Base-by-base conservation (phyloP, 208 protist species). In the Trypanosoma avium region DNA sequence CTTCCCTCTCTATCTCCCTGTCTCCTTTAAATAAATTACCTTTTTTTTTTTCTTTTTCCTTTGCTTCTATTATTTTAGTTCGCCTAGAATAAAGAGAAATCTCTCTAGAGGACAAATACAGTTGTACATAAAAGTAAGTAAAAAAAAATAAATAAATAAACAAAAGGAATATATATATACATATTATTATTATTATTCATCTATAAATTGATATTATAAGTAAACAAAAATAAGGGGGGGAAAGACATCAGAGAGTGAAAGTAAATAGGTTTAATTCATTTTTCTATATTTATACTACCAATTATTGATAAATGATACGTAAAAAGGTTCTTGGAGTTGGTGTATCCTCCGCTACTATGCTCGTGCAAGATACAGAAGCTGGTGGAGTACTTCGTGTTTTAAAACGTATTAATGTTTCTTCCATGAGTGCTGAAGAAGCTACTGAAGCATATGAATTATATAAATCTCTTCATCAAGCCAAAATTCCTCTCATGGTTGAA, bases 261-360 rank as follows among this genome's bases (percentile, higher is more conserved):
- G n/a, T n/a, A n/a, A n/a, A n/a, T n/a, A n/a, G n/a, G n/a, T n/a
- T n/a, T n/a, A n/a, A n/a, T n/a, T n/a, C n/a, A n/a, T n/a, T n/a
- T n/a, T n/a, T n/a, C n/a, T n/a, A 29, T 29, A 21, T 6, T 62
- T 45, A 49, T 36, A 42, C n/a, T 22, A 38, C 1, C 6, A 38
- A 5, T 8, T 13, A 19, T 21, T 8, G 3, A 38, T 26, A 13
- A 0, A 92, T 94, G 88, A 86, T 92, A 61, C 80, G 85, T 10
- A 90, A 90, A 56, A 92, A 89, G 54, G 84, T 94, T 19, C 74
- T 94, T 17, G 79, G 85, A 26, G 75, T 91, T 27, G 74, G 84
- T 43, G 67, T 61, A 32, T 73, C 71, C 59, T 87, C 82, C n/a
- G 75, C 88, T 19, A 94, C 88, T 0, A 66, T 94, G 17, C 84